Percentiles rank a stretch among this genome's conserved stretches.
Evolutionary conservation across 192 early-diverging fungal species (phyloP).

Genomic region (Irineochytrium annulatum): DNA sequence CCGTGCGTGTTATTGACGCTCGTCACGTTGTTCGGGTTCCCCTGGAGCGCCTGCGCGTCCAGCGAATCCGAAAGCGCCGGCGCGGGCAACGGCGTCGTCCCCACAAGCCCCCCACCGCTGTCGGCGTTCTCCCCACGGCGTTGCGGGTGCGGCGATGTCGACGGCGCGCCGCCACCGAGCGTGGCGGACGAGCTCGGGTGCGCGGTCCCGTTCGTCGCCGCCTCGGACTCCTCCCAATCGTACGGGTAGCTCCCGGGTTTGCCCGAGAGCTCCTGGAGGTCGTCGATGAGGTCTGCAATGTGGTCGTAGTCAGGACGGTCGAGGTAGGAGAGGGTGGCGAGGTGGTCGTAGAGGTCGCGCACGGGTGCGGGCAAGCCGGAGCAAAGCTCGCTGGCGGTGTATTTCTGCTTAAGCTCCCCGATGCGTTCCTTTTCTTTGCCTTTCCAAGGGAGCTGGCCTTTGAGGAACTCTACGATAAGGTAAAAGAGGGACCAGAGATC

Average conservation of each 20-base stretch:
- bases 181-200: too few species aligned
- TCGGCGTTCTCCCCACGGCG: too few species aligned
- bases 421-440: slow-evolving; percentile 51
- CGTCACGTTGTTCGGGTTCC: too few species aligned
- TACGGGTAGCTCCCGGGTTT: background rate
- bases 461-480: slow-evolving; percentile 47
- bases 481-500: slow-evolving; percentile 60
- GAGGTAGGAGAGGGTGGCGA: background rate
- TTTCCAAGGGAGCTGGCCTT: slow-evolving; percentile 52
- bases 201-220: too few species aligned
- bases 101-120: too few species aligned
- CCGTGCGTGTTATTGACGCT: too few species aligned
- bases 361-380: slow-evolving; percentile 12
- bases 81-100: too few species aligned
- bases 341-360: background rate
- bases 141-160: too few species aligned
- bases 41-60: too few species aligned
- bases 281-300: slow-evolving; percentile 53
- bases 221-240: slow-evolving; percentile 1
- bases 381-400: slow-evolving; percentile 23
- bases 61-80: too few species aligned
- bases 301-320: slow-evolving; percentile 33
- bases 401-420: slow-evolving; percentile 33
- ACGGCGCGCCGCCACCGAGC: too few species aligned
- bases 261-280: background rate